Evolutionary conservation across 2,329 filamentous ascomycete genomes (phyloP), one percentile per base, ranked within the genome.

Genomic region (Gremmenia infestans): DNA sequence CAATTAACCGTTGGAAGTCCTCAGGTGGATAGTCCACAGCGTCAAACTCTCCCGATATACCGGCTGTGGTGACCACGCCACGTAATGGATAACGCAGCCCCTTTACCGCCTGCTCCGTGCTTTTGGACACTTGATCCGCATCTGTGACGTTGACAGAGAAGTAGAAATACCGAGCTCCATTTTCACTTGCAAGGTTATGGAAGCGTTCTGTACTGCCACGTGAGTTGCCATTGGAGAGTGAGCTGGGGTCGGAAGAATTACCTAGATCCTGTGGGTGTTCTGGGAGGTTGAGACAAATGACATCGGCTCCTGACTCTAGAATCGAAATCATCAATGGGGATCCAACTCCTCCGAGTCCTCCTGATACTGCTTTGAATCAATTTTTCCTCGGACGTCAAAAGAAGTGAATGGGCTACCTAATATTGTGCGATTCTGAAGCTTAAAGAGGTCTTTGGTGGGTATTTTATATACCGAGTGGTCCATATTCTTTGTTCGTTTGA

Each of bases 1-100:
- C 76, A 65, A 91, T 76, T 69, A 91, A 84, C 71, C 83, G 79
- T 62, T 82, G 76, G 73, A 84, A 89, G 68, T 82, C 81, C 68
- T 85, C 68, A 25, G 72, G 67, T 3, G 74, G 72, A 52, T 78
- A 79, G 9, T 78, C 76, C 39, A 78, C 59, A 1, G 77, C 77
- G 1, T 74, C 72, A 1, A 73, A 67, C 62, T 75, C 73, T 58
- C 78, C 75, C 59, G 78, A 75, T 40, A 80, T 77, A 19, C 77
- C 78, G 12, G 78, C 77, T 54, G 75, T 78, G 5, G 76, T 75
- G 52, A 80, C 71, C 1, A 62, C 46, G 12, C 59, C 59, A 3
- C 53, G 53, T 2, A 57, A 35, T 12, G 58, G 56, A 40, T 52
- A 48, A 15, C 53, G 47, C 7, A 39, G 9, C 15, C 22, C 37